A percentile compares a stretch with the other conserved stretches of the same genome.
Conservation (phyloP, 352 stramenopile species). For the Globisporangium acanthophoron region DNA sequence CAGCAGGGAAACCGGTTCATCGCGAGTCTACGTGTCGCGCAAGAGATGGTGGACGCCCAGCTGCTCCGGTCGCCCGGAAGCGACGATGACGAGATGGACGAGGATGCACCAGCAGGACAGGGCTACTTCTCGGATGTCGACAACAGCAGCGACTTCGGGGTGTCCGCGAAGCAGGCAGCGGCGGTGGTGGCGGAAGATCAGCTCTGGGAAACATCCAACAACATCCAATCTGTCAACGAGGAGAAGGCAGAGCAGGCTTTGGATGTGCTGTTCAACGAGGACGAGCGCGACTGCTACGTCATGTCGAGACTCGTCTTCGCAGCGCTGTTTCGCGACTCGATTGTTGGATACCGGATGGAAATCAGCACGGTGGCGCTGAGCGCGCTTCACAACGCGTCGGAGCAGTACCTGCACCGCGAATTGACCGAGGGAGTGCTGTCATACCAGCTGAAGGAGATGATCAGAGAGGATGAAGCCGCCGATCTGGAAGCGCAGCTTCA, state of each 20-base stretch:
- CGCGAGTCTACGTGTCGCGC: constrained; percentile 32
- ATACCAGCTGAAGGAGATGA: constrained; percentile 26
- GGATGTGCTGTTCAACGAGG: constrained; percentile 10
- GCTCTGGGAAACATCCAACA: constrained; percentile 35
- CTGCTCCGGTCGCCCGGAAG: constrained; percentile 26
- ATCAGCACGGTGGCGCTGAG: constrained; percentile 71
- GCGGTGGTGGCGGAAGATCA: constrained; percentile 30
- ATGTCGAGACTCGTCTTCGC: constrained; percentile 60
- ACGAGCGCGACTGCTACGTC: constrained; percentile 48
- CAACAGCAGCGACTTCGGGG: constrained; percentile 23
- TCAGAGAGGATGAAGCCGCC: constrained; percentile 44
- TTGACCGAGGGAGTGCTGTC: constrained; percentile 55
- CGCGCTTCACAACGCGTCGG: constrained; percentile 66
- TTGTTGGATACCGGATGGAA: constrained; percentile 26
- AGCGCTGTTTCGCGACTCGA: constrained; percentile 33
- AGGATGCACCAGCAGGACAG: constrained; percentile 44
- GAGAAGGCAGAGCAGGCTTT: constrained; percentile 18
- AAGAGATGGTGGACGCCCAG: constrained; percentile 44
- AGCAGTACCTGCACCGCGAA: constrained; percentile 61
- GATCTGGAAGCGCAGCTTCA: constrained; percentile 40
- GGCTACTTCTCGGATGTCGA: constrained; percentile 75
- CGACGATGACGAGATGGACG: constrained; percentile 22
- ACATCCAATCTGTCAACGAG: constrained; percentile 27
- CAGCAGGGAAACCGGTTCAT: constrained; percentile 37
- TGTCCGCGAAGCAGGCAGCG: constrained; percentile 16